These are phyloP conservation scores for Sabuloglossum arenarium DNA, from an alignment of 495 filamentous ascomycete species.

Conservation along the genomic window DNA sequence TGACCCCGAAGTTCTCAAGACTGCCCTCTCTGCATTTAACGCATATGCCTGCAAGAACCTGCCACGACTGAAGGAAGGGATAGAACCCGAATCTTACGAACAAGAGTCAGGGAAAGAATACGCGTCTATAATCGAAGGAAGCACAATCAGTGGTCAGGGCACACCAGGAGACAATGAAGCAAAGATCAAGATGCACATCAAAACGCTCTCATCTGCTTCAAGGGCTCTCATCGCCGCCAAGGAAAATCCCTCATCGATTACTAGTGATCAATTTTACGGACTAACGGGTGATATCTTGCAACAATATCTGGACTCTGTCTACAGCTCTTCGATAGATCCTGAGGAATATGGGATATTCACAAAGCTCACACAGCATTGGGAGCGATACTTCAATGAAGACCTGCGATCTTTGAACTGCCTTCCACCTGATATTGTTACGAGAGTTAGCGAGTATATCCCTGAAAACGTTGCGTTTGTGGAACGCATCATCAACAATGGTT, in stretches of 20 bases:
- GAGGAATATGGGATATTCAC: constrained; percentile 61
- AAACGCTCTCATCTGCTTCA: constrained; percentile 31
- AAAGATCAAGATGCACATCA: constrained; percentile 87
- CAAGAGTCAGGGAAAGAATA: constrained; percentile 38
- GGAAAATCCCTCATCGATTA: constrained; percentile 6
- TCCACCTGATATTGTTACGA: constrained; percentile 56
- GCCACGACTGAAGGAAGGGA: constrained; percentile 26
- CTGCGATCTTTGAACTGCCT: constrained; percentile 74
- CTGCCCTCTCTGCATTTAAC: constrained; percentile 41
- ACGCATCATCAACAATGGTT: constrained; percentile 62
- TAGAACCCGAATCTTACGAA: constrained; percentile 31
- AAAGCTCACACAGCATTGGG: constrained; percentile 60
- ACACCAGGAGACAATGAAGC: constrained; percentile 49
- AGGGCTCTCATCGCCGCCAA: constrained; percentile 10
- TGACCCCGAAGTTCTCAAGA: constrained; percentile 23
- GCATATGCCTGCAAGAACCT: constrained; percentile 63
- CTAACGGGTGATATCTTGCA: constrained; percentile 47
- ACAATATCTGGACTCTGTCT: constrained; percentile 62
- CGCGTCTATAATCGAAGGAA: constrained; percentile 37
- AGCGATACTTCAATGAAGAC: constrained; percentile 64
- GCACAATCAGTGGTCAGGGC: constrained; percentile 37
- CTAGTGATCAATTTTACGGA: constrained; percentile 30
- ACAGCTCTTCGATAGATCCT: constrained; percentile 53
- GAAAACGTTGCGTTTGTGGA: constrained; percentile 67
- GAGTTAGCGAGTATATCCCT: constrained; percentile 75